These are phyloP conservation scores for Sclerospora graminicola DNA, from an alignment of 352 stramenopile species.

Conservation along the genomic window DNA sequence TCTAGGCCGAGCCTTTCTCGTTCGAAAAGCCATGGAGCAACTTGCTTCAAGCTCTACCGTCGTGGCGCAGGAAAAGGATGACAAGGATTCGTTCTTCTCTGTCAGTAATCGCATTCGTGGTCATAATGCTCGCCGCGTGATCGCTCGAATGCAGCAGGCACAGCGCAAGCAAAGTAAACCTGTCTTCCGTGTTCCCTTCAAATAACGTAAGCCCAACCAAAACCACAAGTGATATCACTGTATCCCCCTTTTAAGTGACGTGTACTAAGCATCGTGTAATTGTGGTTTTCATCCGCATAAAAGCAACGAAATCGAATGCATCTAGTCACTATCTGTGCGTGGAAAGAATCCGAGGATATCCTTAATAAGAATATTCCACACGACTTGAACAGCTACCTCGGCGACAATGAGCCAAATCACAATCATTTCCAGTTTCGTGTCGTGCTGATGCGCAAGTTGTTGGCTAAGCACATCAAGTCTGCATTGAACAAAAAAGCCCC, in stretches of 20 bases:
- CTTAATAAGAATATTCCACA: conserved; percentile 86
- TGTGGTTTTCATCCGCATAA: neutral
- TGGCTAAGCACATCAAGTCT: conserved; percentile 88
- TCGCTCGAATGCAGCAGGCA: conserved; percentile 25
- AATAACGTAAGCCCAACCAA: no score
- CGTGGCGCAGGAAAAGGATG: conserved; percentile 14
- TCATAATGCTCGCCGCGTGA: conserved; percentile 13
- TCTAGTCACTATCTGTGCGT: conserved; percentile 37
- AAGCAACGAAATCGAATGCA: neutral
- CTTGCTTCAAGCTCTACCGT: conserved; percentile 20
- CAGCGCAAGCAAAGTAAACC: conserved; percentile 30
- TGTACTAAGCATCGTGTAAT: conserved; percentile 7
- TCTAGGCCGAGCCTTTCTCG: conserved; percentile 24
- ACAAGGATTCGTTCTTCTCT: conserved; percentile 16
- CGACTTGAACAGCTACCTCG: conserved; percentile 82
- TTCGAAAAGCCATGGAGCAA: conserved; percentile 22
- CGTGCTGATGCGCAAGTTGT: conserved; percentile 85
- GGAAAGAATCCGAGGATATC: conserved; percentile 84
- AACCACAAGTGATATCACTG: no score
- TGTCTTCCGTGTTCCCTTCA: no score
- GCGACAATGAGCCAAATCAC: conserved; percentile 91
- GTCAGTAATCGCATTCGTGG: conserved; percentile 14
- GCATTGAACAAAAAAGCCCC: conserved; percentile 4
- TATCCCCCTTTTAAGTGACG: no score
- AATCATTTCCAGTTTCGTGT: conserved; percentile 89